These are phyloP conservation scores for Xylariaceae sp. DNA, from an alignment of 2,329 filamentous ascomycete genomes.

Conservation along the genomic window DNA sequence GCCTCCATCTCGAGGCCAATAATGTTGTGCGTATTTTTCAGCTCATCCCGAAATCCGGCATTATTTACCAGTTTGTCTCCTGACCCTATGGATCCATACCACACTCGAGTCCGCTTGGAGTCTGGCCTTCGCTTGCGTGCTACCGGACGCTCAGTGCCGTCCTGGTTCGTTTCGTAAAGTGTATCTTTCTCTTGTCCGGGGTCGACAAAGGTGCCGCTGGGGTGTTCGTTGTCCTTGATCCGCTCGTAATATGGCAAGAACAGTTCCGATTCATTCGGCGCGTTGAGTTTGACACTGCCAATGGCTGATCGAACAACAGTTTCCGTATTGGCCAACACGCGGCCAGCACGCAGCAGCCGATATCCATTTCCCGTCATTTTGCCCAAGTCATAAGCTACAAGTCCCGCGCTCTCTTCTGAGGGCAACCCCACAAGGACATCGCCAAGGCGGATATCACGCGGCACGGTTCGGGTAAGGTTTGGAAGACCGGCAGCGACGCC, in stretches of 20 bases:
- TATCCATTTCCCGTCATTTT: conserved; percentile 2
- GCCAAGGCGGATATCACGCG: conserved; percentile 11
- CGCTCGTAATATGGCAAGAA: conserved; percentile 8
- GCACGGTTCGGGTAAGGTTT: neutral
- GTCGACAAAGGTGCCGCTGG: neutral
- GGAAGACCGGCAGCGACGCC: conserved; percentile 12
- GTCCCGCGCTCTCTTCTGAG: neutral
- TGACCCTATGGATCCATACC: conserved; percentile 13
- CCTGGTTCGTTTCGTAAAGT: neutral
- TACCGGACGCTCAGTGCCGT: neutral
- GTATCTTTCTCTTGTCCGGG: conserved; percentile 1
- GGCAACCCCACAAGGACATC: conserved; percentile 10
- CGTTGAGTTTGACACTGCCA: conserved; percentile 2
- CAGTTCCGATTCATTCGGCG: neutral
- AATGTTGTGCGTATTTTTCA: conserved; percentile 8
- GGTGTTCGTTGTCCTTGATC: conserved; percentile 4
- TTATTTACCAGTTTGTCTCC: conserved; percentile 7
- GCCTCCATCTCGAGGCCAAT: conserved; percentile 13
- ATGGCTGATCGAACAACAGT: conserved; percentile 12
- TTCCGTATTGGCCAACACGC: conserved; percentile 3
- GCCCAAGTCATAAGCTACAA: conserved; percentile 4
- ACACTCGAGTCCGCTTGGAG: conserved; percentile 1
- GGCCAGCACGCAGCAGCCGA: neutral
- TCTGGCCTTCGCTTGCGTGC: neutral
- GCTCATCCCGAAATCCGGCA: neutral